phyloP scores from a whole-genome alignment of 1,284 basidiomycete species.

The Heterobasidion irregulare region DNA sequence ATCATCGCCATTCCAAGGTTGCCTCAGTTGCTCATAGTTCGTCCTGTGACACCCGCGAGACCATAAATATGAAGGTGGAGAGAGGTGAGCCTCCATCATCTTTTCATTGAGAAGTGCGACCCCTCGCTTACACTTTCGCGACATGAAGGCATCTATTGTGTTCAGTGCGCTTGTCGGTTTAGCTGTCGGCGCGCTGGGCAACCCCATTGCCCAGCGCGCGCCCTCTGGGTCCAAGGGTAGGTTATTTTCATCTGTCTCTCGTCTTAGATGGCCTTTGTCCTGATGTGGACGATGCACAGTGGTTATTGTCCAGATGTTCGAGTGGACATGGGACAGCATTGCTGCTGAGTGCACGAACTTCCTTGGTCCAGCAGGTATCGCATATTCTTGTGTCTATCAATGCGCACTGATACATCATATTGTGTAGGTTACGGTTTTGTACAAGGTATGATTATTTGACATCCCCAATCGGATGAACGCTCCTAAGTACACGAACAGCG shows the following conservation, averaged over 20 bases:
- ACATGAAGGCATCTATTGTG: background rate
- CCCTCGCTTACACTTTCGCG: background rate
- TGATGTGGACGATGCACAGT: background rate
- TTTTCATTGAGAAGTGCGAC: background rate
- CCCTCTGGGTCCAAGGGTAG: background rate
- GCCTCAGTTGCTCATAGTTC: background rate
- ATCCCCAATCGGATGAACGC: too few species aligned
- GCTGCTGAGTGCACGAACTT: slow-evolving; percentile 58
- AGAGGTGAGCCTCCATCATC: background rate
- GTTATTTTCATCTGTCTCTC: background rate
- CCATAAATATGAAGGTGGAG: background rate
- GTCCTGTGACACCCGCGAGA: background rate
- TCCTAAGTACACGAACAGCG: slow-evolving; percentile 3
- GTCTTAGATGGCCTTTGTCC: background rate
- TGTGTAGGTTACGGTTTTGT: slow-evolving; percentile 29
- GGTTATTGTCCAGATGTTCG: slow-evolving; percentile 25
- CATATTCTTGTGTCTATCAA: background rate
- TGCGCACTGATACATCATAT: background rate
- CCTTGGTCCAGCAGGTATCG: slow-evolving; percentile 45
- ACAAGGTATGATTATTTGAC: slow-evolving; percentile 33
- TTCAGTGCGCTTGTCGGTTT: background rate
- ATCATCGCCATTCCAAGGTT: background rate
- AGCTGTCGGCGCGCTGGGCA: background rate
- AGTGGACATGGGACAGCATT: slow-evolving; percentile 39
- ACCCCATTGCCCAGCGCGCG: background rate